Evolutionary conservation across 768 basidiomycete species (phyloP).

Genomic region (Pleurotus platypus): DNA sequence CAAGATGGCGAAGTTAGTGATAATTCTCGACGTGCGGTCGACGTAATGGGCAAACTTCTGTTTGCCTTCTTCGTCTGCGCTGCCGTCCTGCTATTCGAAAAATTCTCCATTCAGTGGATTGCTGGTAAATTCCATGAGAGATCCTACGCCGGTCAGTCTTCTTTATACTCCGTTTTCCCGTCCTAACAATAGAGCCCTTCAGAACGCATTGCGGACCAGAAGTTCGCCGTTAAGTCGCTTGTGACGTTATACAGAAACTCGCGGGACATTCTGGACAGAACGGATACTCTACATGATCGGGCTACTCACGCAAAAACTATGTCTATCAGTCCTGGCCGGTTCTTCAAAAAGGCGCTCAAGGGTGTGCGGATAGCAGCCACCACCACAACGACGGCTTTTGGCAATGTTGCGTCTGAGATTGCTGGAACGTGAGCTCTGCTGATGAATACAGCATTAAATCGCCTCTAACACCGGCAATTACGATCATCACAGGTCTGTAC

Average conservation of each 20-base stretch:
- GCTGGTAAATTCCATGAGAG: constrained; percentile 79
- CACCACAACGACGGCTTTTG: constrained; percentile 72
- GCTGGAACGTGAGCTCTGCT: constrained; percentile 37
- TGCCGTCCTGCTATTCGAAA: constrained; percentile 72
- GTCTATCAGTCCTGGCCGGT: constrained; percentile 49
- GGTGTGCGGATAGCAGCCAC: constrained; percentile 73
- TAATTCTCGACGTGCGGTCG: constrained; percentile 38
- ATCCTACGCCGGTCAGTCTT: constrained; percentile 54
- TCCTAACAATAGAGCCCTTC: constrained; percentile 9
- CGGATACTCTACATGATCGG: constrained; percentile 52
- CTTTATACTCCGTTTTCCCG: constrained; percentile 3
- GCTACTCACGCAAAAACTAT: constrained; percentile 26
- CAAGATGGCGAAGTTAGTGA: constrained; percentile 27
- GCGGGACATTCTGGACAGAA: constrained; percentile 63
- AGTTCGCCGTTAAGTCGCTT: constrained; percentile 68
- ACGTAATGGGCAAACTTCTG: constrained; percentile 59
- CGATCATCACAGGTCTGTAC: constrained; percentile 47
- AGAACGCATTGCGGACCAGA: constrained; percentile 84
- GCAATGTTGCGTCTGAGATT: constrained; percentile 55
- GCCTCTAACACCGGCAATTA: too few species aligned
- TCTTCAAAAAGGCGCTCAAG: constrained; percentile 69
- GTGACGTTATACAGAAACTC: constrained; percentile 79
- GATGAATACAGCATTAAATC: too few species aligned
- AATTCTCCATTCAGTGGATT: constrained; percentile 85
- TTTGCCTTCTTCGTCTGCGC: constrained; percentile 73